Base-by-base conservation (phyloP, 2,329 filamentous ascomycete species). In the Fusarium sp. region DNA sequence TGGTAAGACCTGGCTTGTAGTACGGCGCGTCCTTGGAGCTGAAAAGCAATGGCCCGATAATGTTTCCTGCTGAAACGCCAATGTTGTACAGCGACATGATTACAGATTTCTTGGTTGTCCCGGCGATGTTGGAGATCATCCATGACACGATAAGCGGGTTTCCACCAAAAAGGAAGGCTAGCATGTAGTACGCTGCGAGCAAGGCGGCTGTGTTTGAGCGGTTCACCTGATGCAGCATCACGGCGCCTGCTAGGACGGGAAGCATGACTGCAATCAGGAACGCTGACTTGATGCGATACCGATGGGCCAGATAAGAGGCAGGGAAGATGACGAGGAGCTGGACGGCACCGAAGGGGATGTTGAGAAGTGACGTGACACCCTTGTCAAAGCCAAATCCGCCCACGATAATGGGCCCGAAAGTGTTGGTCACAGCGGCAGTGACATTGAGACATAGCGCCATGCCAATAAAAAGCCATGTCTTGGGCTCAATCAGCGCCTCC, bases 121-220 rank as follows among this genome's bases (percentile, higher is more conserved):
- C 90, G 0, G 83, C 90, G 0, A 88, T 91, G 75, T 92, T 92
- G 9, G 85, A 88, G 8, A 91, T 84, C 59, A 91, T 88, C 90
- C 90, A 92, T 0, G 87, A 84, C 0, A 91, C 86, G 28, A 91
- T 85, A 11, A 92, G 80, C 0, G 89, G 89, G 70, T 90, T 91
- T 2, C 85, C 87, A 2, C 88, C 88, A 64, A 88, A 92, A 10
- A 91, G 79, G 75, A 91, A 91, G 0, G 88, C 86, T 1, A 91
- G 82, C 3, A 91, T 80, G 69, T 91, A 91, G 76, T 91, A 91
- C 0, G 85, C 88, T 0, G 82, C 84, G 4, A 92, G 80, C 3
- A 90, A 78, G 0, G 83, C 76, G 1, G 79, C 75, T 0, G 77
- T 72, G 1, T 59, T 73, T 73, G 33, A 83, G 80, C 30, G 84